Evolutionary conservation across 176 grass and related monocot species (phyloP).

Genomic region (Calamus simplicifolius): DNA sequence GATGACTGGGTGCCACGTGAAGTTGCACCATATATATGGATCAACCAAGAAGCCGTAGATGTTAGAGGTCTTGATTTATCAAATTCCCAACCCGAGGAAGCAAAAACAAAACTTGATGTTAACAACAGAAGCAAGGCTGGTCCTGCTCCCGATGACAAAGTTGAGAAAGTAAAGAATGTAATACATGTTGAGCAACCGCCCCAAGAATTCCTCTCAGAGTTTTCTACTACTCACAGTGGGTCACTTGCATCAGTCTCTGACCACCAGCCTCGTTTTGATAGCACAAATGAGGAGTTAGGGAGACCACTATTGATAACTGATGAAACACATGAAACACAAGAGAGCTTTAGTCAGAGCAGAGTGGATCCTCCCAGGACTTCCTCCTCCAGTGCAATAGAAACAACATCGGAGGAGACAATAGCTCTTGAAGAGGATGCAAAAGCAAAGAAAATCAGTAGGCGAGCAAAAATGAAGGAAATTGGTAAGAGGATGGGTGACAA

Average conservation of each 20-base stretch:
- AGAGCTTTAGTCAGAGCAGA: constrained; percentile 17
- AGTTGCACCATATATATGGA: constrained; percentile 70
- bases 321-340: constrained; percentile 28
- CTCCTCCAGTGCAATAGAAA: constrained; percentile 19
- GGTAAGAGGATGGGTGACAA: constrained; percentile 81
- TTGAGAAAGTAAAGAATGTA: constrained; percentile 29
- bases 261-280: constrained; percentile 2
- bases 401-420: constrained; percentile 25
- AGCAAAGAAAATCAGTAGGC: constrained; percentile 30
- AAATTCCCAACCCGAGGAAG: constrained; percentile 32
- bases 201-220: constrained; percentile 23
- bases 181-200: constrained; percentile 25
- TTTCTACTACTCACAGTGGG: constrained; percentile 12
- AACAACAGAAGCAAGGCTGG: constrained; percentile 15
- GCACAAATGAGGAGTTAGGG: constrained; percentile 23
- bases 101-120: constrained; percentile 11
- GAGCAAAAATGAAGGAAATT: constrained; percentile 77
- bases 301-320: constrained; percentile 27
- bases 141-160: constrained; percentile 9
- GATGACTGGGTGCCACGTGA: constrained; percentile 80
- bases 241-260: not conserved
- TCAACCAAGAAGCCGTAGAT: constrained; percentile 42
- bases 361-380: constrained; percentile 18
- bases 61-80: constrained; percentile 11
- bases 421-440: constrained; percentile 37